Base-by-base conservation (phyloP, 257 asterid species). In the Solanum pimpinellifolium region DNA sequence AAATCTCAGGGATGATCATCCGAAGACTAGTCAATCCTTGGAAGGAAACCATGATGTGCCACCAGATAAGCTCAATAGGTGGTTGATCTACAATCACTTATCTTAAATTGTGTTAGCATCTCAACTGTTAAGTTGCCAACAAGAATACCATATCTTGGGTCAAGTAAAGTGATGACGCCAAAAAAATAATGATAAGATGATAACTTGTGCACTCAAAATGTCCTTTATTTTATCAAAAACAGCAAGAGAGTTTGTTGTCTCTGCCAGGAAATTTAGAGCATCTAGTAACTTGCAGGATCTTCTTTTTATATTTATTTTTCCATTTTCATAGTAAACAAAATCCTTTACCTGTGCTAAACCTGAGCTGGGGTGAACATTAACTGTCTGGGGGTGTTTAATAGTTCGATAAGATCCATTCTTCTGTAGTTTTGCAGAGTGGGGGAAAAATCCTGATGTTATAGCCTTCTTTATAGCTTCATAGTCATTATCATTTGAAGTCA, bases 291-390 rank as follows among this genome's bases (percentile, higher is more conserved):
- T 78, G 66, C 84, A 46, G 29, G 27, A 78, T 78, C 42, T 46
- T 78, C 14, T 49, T 73, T 73, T 77, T 15, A 18, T 47, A 46
- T 18, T 47, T 46, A 46, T 80, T 80, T 47, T 80, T 80, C 68
- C 27, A 9, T 46, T 15, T 20, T 80, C 84, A 16, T 27, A 29
- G 70, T 44, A 86, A 74, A 75, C 27, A 86, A 56, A 35, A 49
- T 9, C 85, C 33, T 75, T 83, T 83, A 88, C 97, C 98, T 94
- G 95, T 59, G 98, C 92, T 90, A 95, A 93, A 88, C 98, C 98
- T 60, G 99, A 96, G 91, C 98, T 94, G 6, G 98, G 99, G 88
- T 96, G 98, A 78, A 95, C 91, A 88, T 96, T 93, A 87, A 94
- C 98, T 13, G 97, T 96, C 89, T 95, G 98, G 4, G 98, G 96